These are phyloP conservation scores for Schizosaccharomyces osmophilus DNA, from an alignment of 805 yeast genomes.

Conservation along the genomic window DNA sequence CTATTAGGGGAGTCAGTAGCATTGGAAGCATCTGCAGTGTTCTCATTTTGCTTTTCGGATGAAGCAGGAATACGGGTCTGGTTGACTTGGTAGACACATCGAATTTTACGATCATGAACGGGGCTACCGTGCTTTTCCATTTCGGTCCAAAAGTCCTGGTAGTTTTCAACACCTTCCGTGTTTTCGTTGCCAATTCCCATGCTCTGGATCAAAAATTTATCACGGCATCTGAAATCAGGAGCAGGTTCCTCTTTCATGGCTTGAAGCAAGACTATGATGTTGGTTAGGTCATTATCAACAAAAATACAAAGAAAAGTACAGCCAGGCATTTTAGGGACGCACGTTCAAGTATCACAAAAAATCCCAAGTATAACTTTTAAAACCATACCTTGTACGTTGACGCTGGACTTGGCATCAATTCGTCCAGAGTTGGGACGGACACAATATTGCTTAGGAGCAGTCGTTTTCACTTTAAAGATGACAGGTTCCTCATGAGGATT, in stretches of 20 bases:
- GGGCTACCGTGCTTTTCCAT: neutral
- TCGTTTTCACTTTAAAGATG: slow-evolving; percentile 72
- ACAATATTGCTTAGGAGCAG: slow-evolving; percentile 2
- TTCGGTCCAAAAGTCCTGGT: neutral
- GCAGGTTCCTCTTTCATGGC: slow-evolving; percentile 58
- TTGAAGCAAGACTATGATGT: slow-evolving; percentile 38
- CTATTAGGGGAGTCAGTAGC: neutral
- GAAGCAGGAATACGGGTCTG: slow-evolving; percentile 2
- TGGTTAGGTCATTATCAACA: neutral
- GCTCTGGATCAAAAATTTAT: slow-evolving; percentile 68
- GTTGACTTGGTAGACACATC: slow-evolving; percentile 6
- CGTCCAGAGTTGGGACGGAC: slow-evolving; percentile 18
- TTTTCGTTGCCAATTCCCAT: neutral
- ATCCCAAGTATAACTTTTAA: neutral
- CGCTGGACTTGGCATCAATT: slow-evolving; percentile 13
- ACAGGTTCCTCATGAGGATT: slow-evolving; percentile 36
- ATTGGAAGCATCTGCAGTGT: slow-evolving; percentile 2
- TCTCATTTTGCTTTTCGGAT: slow-evolving; percentile 7
- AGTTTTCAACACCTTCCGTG: neutral
- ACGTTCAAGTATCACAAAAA: neutral
- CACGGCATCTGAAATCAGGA: slow-evolving; percentile 55
- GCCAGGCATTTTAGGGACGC: neutral
- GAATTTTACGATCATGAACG: neutral
- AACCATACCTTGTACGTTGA: neutral
- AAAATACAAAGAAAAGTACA: neutral